phyloP scores from a whole-genome alignment of 495 filamentous ascomycete species.

The Darksidea phi region DNA sequence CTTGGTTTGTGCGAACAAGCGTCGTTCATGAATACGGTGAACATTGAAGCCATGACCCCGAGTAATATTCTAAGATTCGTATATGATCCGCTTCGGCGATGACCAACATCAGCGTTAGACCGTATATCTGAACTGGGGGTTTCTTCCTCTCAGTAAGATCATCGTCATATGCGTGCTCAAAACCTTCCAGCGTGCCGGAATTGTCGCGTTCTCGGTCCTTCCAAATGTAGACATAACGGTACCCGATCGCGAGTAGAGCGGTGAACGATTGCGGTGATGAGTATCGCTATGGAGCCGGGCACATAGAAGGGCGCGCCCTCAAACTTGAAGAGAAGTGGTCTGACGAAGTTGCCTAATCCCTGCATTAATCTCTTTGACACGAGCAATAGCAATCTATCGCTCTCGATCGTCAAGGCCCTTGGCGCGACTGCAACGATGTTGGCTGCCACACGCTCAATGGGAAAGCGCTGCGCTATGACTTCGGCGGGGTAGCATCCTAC shows the following conservation, averaged over 20 bases:
- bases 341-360: slow-evolving; percentile 35
- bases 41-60: no score
- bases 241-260: slow-evolving; percentile 40
- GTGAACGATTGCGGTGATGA: slow-evolving; percentile 44
- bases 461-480: slow-evolving; percentile 48
- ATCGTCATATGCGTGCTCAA: slow-evolving; percentile 49
- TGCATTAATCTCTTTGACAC: slow-evolving; percentile 18
- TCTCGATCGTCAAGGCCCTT: slow-evolving; percentile 38
- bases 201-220: slow-evolving; percentile 42
- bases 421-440: slow-evolving; percentile 48
- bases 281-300: slow-evolving; percentile 44
- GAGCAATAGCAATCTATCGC: slow-evolving; percentile 39
- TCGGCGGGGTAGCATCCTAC: slow-evolving; percentile 49
- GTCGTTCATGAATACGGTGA: no score
- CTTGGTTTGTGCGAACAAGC: no score
- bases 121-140: slow-evolving; percentile 45
- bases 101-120: background rate
- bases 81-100: no score
- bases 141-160: slow-evolving; percentile 49
- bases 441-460: slow-evolving; percentile 49
- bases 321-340: slow-evolving; percentile 44
- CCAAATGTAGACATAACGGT: slow-evolving; percentile 42
- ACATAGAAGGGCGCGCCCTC: slow-evolving; percentile 43
- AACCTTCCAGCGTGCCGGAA: slow-evolving; percentile 39
- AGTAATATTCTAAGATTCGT: no score